Evolutionary conservation across 768 basidiomycete species (phyloP).

Genomic region (Steccherinum ochraceum): DNA sequence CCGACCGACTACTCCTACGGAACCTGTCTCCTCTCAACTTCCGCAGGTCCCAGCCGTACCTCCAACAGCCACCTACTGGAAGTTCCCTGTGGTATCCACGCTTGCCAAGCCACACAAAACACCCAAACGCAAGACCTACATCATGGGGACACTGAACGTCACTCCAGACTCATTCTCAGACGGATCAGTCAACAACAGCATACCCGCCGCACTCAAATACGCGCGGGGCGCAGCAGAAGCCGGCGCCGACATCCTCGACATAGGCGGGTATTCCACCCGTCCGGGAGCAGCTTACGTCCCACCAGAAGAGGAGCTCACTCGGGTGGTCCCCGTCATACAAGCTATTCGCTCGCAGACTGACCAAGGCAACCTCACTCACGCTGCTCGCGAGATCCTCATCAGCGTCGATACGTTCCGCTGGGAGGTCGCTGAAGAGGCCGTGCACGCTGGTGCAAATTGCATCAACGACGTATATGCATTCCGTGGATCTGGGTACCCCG

Average conservation of each 20-base stretch:
- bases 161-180: conserved; percentile 98
- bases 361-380: conserved; percentile 1
- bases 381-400: conserved; percentile 39
- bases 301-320: conserved; percentile 57
- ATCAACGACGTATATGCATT: conserved; percentile 92
- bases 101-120: conserved; percentile 13
- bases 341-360: conserved; percentile 39
- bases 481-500: conserved; percentile 49
- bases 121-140: conserved; percentile 38
- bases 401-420: conserved; percentile 90
- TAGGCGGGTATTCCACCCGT: conserved; percentile 92
- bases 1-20: conserved; percentile 8
- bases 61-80: conserved; percentile 46
- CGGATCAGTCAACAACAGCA: conserved; percentile 51
- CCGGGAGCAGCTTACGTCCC: conserved; percentile 69
- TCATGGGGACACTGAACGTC: conserved; percentile 91
- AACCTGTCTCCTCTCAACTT: conserved; percentile 10
- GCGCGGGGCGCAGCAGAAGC: conserved; percentile 38
- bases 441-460: conserved; percentile 81
- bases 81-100: conserved; percentile 25
- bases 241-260: conserved; percentile 78
- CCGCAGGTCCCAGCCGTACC: conserved; percentile 27
- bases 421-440: conserved; percentile 65
- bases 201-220: conserved; percentile 51
- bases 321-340: conserved; percentile 68